Percentiles rank a stretch among this genome's conserved stretches.
These are phyloP conservation scores for Thalassia testudinum DNA, from an alignment of 116 monocot genomes.

Conservation along the genomic window DNA sequence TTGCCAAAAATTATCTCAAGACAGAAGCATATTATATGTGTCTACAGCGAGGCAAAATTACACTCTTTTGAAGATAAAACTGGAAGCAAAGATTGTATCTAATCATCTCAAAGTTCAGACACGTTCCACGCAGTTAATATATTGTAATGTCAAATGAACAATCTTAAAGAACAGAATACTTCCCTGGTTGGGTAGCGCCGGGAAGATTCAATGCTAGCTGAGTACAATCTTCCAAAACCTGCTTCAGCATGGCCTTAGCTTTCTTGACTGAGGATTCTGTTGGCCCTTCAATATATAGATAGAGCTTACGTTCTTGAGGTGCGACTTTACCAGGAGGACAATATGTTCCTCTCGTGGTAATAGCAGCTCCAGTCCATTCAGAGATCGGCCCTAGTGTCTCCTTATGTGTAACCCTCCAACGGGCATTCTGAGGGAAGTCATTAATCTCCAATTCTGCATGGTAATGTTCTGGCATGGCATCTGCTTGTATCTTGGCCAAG, in stretches of 20 bases:
- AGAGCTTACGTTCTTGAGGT: conserved; percentile 74
- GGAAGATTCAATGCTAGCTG: conserved; percentile 56
- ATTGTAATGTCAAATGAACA: too few species aligned
- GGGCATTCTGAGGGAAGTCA: conserved; percentile 90
- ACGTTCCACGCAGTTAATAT: too few species aligned
- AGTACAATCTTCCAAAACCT: conserved; percentile 77
- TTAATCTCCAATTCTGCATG: conserved; percentile 92
- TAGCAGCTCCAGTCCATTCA: conserved; percentile 90
- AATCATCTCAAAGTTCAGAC: too few species aligned
- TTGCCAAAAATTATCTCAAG: too few species aligned
- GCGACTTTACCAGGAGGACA: conserved; percentile 62
- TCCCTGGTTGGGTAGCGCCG: conserved; percentile 83
- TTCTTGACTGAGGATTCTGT: conserved; percentile 92
- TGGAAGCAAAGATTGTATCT: too few species aligned
- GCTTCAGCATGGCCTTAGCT: conserved; percentile 80
- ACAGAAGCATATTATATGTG: too few species aligned
- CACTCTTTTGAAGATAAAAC: too few species aligned
- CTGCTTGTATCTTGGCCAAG: conserved; percentile 88
- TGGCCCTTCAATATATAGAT: conserved; percentile 82
- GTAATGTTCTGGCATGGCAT: conserved; percentile 89
- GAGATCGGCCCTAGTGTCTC: conserved; percentile 89
- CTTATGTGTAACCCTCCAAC: conserved; percentile 94
- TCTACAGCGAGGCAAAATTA: too few species aligned
- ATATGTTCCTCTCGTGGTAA: conserved; percentile 79
- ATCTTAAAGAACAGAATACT: conserved; percentile 76